Conservation (phyloP, 768 basidiomycete genomes). For the Steccherinum ochraceum region DNA sequence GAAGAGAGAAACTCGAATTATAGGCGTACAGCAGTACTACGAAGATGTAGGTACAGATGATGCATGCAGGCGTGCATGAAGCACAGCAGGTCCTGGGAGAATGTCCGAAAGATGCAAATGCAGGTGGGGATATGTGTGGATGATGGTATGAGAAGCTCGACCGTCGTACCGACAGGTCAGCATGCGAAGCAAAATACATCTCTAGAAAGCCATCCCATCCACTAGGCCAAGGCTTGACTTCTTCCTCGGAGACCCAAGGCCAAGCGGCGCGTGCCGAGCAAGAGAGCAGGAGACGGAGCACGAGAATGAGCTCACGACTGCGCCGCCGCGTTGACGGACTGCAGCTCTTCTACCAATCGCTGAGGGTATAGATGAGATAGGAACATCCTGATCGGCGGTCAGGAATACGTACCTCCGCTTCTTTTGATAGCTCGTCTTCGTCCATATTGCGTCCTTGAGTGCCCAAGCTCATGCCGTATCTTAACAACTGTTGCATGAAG, state of each 20-base stretch:
- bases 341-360: neutral
- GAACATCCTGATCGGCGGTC: no score
- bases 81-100: no score
- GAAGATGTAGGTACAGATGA: neutral
- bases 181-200: neutral
- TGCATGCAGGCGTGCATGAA: neutral
- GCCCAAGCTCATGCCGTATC: conserved; percentile 48
- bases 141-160: neutral
- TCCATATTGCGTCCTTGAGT: neutral
- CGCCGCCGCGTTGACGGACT: neutral
- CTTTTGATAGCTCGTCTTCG: neutral
- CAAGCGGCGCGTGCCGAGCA: neutral
- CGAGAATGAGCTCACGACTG: neutral
- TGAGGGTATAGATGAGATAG: neutral
- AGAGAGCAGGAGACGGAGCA: neutral
- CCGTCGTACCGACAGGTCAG: no score
- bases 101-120: neutral
- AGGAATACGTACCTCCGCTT: neutral
- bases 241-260: neutral
- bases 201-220: neutral
- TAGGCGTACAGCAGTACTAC: neutral
- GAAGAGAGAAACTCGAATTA: neutral
- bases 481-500: conserved; percentile 70
- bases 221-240: neutral
- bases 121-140: no score